Percentiles rank a stretch among this genome's conserved stretches.
Conservation (phyloP, 1,139 yeast species). For the Saccharomyces pastorianus region DNA sequence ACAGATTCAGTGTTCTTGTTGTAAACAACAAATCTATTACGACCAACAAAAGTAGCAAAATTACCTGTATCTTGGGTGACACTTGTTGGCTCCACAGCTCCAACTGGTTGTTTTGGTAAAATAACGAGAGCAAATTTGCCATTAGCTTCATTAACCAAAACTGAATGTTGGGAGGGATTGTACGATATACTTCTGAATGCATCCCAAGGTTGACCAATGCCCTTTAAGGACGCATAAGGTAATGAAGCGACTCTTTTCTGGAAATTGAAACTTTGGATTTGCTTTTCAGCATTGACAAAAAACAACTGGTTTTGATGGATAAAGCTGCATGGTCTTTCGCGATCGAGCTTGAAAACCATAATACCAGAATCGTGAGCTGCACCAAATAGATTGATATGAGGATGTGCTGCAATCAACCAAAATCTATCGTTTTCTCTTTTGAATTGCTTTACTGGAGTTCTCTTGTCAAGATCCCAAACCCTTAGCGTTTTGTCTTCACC, state of each 20-base stretch:
- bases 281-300: constrained; percentile 78
- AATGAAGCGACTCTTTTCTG: constrained; percentile 50
- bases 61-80: constrained; percentile 74
- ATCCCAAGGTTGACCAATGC: constrained; percentile 78
- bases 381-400: constrained; percentile 83
- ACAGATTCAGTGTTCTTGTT: constrained; percentile 55
- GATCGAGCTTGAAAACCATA: constrained; percentile 93
- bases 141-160: constrained; percentile 63
- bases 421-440: constrained; percentile 91
- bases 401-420: constrained; percentile 89
- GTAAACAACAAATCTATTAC: constrained; percentile 87
- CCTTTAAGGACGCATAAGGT: constrained; percentile 77
- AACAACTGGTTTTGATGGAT: constrained; percentile 61
- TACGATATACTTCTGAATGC: constrained; percentile 79
- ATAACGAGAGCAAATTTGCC: constrained; percentile 65
- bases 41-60: constrained; percentile 82
- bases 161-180: constrained; percentile 86
- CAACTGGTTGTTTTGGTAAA: constrained; percentile 81
- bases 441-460: constrained; percentile 90
- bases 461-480: constrained; percentile 92
- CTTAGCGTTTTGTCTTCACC: constrained; percentile 96
- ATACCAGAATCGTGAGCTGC: constrained; percentile 97
- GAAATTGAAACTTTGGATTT: constrained; percentile 72
- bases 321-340: constrained; percentile 91
- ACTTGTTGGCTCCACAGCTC: constrained; percentile 84